Base-by-base conservation (phyloP, 352 stramenopile species). In the Pythium myriotylum region DNA sequence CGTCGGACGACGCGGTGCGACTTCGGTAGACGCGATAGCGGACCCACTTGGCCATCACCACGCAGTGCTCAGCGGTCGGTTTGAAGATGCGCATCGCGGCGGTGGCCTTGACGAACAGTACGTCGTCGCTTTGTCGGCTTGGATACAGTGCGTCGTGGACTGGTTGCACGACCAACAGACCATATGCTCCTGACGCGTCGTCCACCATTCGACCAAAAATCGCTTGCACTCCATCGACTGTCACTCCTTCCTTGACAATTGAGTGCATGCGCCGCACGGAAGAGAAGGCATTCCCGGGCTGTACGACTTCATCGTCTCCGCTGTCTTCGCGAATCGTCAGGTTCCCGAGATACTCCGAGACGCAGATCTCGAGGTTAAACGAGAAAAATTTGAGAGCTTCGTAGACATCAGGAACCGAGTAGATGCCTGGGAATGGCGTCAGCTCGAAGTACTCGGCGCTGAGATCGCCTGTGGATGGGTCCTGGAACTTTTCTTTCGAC, bases 311-410 rank as follows among this genome's bases (percentile, higher is more conserved):
- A 32, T 55, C 49, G n/a, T 55, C 49, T 19, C 42, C 49, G 9
- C 16, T 42, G 49, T 55, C 49, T 20, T 55, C 49, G 17, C 49
- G 49, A 35, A 55, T 45, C 19, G 49, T 55, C 8, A 55, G 10
- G n/a, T 33, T 23, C 3, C 49, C 49, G 10, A 55, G 5, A 14
- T 45, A 14, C 19, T 55, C 49, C 6, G 49, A 45, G n/a, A 55
- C 33, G 17, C 49, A 55, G 19, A 55, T 42, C 49, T 55, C 49
- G 49, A 45, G 17, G 32, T 55, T 55, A 3, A 22, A 32, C n/a
- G 12, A 29, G 29, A 32, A 43, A 32, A 45, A 55, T 35, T 19
- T 17, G 29, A 35, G 2, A 12, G 49, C 49, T n/a, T 55, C 32
- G 33, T 32, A 55, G 4, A 32, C 22, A 1, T 49, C 42, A 10